Percentiles rank a stretch among this genome's conserved stretches.
Evolutionary conservation across 2,329 filamentous ascomycete genomes (phyloP).

Genomic region (Sporothrix humicola): DNA sequence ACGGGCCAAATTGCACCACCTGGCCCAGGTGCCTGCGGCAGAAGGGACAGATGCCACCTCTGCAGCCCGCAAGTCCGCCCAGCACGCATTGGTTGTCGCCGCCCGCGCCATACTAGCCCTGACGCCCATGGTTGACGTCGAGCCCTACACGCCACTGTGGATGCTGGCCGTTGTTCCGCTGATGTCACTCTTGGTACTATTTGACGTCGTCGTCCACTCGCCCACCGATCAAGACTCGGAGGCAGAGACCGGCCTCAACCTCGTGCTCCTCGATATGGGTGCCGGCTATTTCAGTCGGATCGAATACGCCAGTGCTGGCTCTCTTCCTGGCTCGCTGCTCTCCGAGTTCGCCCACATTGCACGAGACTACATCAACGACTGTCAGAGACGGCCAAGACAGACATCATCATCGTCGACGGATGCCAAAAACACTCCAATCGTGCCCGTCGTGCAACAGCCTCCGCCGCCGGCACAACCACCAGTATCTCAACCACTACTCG

Average conservation of each 20-base stretch:
- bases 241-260: slow-evolving; percentile 44
- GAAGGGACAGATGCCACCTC: neutral
- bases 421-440: neutral
- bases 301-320: slow-evolving; percentile 47
- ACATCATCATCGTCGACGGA: no score
- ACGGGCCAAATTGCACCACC: slow-evolving; percentile 40
- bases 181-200: slow-evolving; percentile 49
- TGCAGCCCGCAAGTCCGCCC: neutral
- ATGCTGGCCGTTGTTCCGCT: slow-evolving; percentile 47
- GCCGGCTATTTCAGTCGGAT: slow-evolving; percentile 52
- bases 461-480: neutral
- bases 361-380: slow-evolving; percentile 44
- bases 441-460: neutral
- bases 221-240: slow-evolving; percentile 41
- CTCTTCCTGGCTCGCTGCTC: slow-evolving; percentile 47
- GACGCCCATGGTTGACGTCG: slow-evolving; percentile 43
- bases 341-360: slow-evolving; percentile 51
- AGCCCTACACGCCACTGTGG: slow-evolving; percentile 43
- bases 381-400: slow-evolving; percentile 32
- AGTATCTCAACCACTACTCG: neutral
- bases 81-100: slow-evolving; percentile 21
- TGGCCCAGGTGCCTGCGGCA: neutral
- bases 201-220: slow-evolving; percentile 50
- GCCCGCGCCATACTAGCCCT: slow-evolving; percentile 42
- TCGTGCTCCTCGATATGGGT: slow-evolving; percentile 50